Percentiles rank a stretch among this genome's conserved stretches.
Evolutionary conservation across 1,284 basidiomycete species (phyloP).

Genomic region (Pseudozyma sp.): DNA sequence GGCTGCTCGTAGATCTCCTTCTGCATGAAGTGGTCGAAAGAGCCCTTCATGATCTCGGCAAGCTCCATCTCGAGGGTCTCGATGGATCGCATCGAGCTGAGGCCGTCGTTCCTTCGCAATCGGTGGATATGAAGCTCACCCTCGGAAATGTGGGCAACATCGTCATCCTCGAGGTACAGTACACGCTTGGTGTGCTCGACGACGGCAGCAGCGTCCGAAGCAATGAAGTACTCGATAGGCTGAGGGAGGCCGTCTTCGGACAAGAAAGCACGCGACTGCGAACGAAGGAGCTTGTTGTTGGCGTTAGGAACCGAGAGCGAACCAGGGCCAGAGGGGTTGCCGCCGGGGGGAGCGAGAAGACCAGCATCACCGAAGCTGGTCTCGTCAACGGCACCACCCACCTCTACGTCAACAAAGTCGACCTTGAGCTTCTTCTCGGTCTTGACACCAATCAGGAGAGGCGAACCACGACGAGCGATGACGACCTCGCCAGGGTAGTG

Average conservation of each 20-base stretch:
- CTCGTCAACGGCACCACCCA: conserved; percentile 59
- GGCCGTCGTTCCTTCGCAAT: conserved; percentile 85
- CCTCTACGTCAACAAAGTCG: conserved; percentile 98
- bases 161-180: conserved; percentile 98
- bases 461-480: conserved; percentile 94
- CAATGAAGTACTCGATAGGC: conserved; percentile 99
- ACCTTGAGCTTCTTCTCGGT: conserved; percentile 99
- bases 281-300: conserved; percentile 82
- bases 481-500: conserved; percentile 98
- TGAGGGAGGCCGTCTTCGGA: conserved; percentile 98
- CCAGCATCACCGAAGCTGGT: conserved; percentile 50
- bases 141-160: conserved; percentile 96
- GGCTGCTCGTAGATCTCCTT: conserved; percentile 99
- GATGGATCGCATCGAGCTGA: conserved; percentile 87
- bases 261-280: conserved; percentile 97
- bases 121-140: conserved; percentile 98
- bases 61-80: conserved; percentile 99
- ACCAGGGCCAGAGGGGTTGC: conserved; percentile 65
- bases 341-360: conserved; percentile 80
- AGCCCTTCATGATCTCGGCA: conserved; percentile 99
- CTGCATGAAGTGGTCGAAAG: conserved; percentile 99
- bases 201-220: conserved; percentile 94
- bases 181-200: conserved; percentile 99
- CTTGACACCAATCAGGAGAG: conserved; percentile 97
- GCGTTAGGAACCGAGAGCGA: conserved; percentile 58